Conservation (phyloP, 2,329 filamentous ascomycete species). For the Coniochaeta ligniaria region DNA sequence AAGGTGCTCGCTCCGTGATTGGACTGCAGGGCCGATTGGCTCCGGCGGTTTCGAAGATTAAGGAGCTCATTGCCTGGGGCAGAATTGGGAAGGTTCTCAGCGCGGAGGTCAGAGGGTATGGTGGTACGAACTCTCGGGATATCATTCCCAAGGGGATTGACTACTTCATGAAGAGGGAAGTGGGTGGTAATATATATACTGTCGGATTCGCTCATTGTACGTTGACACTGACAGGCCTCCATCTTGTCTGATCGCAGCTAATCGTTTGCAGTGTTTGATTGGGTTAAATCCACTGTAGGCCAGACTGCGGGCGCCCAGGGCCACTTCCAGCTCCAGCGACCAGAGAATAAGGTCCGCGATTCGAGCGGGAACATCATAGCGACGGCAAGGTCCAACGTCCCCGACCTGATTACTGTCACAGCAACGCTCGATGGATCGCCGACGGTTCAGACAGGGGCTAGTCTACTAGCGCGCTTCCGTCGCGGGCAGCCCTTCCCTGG, state of each 20-base stretch:
- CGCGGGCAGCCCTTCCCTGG: conserved; percentile 41
- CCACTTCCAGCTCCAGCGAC: conserved; percentile 37
- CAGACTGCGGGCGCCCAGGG: conserved; percentile 27
- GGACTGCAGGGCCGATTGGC: conserved; percentile 43
- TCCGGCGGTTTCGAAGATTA: conserved; percentile 35
- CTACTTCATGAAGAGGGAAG: conserved; percentile 40
- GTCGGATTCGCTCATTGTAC: conserved; percentile 35
- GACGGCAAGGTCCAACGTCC: conserved; percentile 15
- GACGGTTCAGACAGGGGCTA: conserved; percentile 23
- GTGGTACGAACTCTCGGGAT: conserved; percentile 26
- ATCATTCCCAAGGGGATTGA: conserved; percentile 23
- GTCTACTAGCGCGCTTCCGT: conserved; percentile 35
- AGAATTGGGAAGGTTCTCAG: conserved; percentile 46
- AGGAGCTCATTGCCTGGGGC: conserved; percentile 33
- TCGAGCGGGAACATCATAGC: conserved; percentile 1
- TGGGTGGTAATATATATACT: conserved; percentile 37
- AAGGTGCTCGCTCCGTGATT: conserved; percentile 31
- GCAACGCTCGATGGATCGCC: conserved; percentile 23
- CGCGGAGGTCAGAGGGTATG: conserved; percentile 33
- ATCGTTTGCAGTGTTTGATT: conserved; percentile 32
- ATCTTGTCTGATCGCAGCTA: conserved; percentile 10
- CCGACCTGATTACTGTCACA: conserved; percentile 21
- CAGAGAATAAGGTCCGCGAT: conserved; percentile 26
- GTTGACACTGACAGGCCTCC: conserved; percentile 11
- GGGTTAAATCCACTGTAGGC: conserved; percentile 36